These are phyloP conservation scores for Prunus yedoensis DNA, from an alignment of 331 rosid species.

Conservation along the genomic window DNA sequence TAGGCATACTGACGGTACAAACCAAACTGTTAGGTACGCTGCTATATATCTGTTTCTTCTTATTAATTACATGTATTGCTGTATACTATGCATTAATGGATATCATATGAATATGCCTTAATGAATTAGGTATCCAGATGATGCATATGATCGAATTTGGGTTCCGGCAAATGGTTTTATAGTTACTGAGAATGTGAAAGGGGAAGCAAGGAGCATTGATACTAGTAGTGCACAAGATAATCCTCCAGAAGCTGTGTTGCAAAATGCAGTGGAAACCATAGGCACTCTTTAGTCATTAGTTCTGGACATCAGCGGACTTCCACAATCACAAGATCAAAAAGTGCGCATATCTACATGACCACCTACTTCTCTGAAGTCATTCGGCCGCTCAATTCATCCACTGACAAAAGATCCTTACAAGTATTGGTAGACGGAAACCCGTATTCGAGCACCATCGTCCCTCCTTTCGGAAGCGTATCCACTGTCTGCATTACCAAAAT, in stretches of 20 bases:
- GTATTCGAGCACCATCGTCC: conserved; percentile 18
- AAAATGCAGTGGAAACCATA: conserved; percentile 24
- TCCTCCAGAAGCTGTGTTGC: conserved; percentile 28
- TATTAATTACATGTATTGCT: no score
- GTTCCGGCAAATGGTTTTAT: no score
- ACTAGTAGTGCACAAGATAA: conserved; percentile 30
- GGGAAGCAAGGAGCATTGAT: neutral
- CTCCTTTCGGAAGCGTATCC: conserved; percentile 35
- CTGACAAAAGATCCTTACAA: conserved; percentile 31
- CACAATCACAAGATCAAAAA: neutral
- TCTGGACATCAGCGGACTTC: neutral
- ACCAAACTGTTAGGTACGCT: neutral
- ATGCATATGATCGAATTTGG: conserved; percentile 5
- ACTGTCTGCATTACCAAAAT: conserved; percentile 27
- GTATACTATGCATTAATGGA: no score
- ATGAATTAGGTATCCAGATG: conserved; percentile 26
- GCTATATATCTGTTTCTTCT: no score
- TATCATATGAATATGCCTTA: no score
- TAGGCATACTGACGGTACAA: conserved; percentile 32
- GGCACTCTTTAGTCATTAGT: neutral
- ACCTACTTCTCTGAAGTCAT: conserved; percentile 39
- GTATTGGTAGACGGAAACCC: conserved; percentile 27
- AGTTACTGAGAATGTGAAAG: neutral
- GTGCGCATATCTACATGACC: conserved; percentile 22
- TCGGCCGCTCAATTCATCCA: neutral